Evolutionary conservation across 2,329 filamentous ascomycete genomes (phyloP), one percentile per base, ranked within the genome.

Genomic region (Dactylonectria estremocensis): DNA sequence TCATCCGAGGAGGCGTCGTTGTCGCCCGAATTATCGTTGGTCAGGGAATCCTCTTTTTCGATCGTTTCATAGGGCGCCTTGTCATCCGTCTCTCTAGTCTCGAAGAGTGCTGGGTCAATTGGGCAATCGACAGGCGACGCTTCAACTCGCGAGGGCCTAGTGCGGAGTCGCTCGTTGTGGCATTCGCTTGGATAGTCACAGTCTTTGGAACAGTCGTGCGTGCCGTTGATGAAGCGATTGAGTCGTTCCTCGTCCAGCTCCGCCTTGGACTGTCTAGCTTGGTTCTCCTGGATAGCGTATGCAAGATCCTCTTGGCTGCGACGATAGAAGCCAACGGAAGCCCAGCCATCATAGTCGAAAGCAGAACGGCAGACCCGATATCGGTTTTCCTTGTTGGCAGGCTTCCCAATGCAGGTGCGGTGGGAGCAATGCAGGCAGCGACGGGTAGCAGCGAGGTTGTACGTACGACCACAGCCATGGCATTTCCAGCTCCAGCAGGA

Each of bases 341-440:
- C 66, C 81, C 81, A 83, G 28, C 71, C 73, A 1, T 10, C 20
- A 61, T 78, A 80, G 71, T 83, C 80, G 53, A 82, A 81, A 54
- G 77, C 71, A 64, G 74, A 53, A 18, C 11, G 55, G 70, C 78
- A 80, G 13, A 24, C 33, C 16, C 14, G 14, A 33, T n/a, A 31
- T 1, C 37, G n/a, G 16, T 40, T 46, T 2, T n/a, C 3, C 9
- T 11, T n/a, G 2, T 33, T 20, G 45, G 53, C 22, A 18, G 53
- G 22, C 4, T 58, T 35, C 31, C 71, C 68, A 24, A 73, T 76
- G 74, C 83, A 83, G 67, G 80, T 77, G 33, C 54, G 56, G 74
- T 83, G 80, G 61, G 74, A 74, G 76, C 83, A 83, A 45, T 78
- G 74, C 52, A 85, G 78, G 58, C 84, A 82, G 22, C 79, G 76